These are phyloP conservation scores for Pholiota adiposa DNA, from an alignment of 1,284 basidiomycete genomes.

Conservation along the genomic window DNA sequence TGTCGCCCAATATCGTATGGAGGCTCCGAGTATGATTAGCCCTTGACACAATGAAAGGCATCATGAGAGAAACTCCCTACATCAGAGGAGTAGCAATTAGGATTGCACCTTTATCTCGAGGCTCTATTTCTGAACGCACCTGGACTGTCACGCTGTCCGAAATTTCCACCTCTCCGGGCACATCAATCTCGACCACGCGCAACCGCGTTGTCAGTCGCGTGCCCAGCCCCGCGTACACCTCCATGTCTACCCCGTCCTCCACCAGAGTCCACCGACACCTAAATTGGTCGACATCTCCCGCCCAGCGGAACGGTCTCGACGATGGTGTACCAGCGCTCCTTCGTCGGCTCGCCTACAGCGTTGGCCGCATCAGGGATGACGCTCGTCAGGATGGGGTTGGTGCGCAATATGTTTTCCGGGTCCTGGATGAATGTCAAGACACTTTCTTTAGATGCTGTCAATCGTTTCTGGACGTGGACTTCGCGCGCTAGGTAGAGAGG, in stretches of 20 bases:
- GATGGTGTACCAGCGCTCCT: conserved; percentile 33
- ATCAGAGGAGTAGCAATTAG: neutral
- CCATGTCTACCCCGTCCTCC: conserved; percentile 35
- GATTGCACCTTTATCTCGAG: conserved; percentile 12
- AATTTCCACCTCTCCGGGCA: conserved; percentile 26
- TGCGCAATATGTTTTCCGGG: conserved; percentile 32
- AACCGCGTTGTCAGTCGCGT: conserved; percentile 34
- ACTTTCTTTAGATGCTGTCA: conserved; percentile 28
- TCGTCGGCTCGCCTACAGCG: conserved; percentile 21
- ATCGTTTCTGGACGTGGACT: conserved; percentile 27
- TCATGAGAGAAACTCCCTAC: conserved; percentile 30
- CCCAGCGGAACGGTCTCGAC: conserved; percentile 34
- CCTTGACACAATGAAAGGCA: conserved; percentile 31
- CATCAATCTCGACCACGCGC: conserved; percentile 30
- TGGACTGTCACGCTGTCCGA: conserved; percentile 30
- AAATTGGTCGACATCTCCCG: conserved; percentile 33
- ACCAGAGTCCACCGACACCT: conserved; percentile 27
- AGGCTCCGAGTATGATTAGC: conserved; percentile 30
- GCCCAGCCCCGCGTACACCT: conserved; percentile 37
- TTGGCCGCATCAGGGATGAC: conserved; percentile 27
- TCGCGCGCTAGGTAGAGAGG: conserved; percentile 32
- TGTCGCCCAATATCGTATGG: conserved; percentile 31
- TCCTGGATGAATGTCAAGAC: conserved; percentile 39
- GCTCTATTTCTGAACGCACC: conserved; percentile 27
- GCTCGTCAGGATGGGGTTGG: conserved; percentile 39